Evolutionary conservation across 1,139 yeast species (phyloP).

Genomic region (Sugiyamaella novakii): DNA sequence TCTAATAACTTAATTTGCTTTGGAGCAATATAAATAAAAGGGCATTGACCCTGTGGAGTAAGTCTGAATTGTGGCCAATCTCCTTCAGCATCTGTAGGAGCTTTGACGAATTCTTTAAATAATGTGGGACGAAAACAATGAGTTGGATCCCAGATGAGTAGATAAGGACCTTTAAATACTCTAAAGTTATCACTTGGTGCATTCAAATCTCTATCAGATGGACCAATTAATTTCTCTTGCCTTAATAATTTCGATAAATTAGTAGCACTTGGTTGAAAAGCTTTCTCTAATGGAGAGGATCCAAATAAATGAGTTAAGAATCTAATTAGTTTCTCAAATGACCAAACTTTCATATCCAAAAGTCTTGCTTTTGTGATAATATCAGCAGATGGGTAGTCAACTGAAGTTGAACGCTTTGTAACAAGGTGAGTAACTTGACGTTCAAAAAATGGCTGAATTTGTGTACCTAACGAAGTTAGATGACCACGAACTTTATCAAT

Average conservation of each 20-base stretch:
- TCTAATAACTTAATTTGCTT: conserved; percentile 25
- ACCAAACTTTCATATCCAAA: conserved; percentile 79
- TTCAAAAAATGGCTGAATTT: conserved; percentile 72
- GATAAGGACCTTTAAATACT: conserved; percentile 72
- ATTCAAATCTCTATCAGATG: conserved; percentile 85
- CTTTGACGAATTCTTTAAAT: conserved; percentile 72
- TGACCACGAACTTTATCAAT: conserved; percentile 53
- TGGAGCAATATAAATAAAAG: conserved; percentile 57
- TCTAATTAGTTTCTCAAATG: conserved; percentile 78
- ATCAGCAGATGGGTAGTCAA: conserved; percentile 54
- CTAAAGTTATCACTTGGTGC: conserved; percentile 78
- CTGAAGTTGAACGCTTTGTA: conserved; percentile 55
- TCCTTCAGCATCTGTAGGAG: conserved; percentile 47
- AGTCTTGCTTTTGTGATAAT: conserved; percentile 65
- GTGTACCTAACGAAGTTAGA: conserved; percentile 41
- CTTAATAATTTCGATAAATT: conserved; percentile 50
- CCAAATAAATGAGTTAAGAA: conserved; percentile 75
- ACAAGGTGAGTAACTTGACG: conserved; percentile 79
- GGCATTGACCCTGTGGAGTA: conserved; percentile 58
- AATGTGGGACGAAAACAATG: conserved; percentile 83
- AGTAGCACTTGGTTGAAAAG: conserved; percentile 20
- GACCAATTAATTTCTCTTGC: conserved; percentile 84
- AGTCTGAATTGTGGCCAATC: conserved; percentile 52
- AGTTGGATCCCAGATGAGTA: conserved; percentile 78
- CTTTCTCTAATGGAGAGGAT: conserved; percentile 26